A percentile compares a stretch with the other conserved stretches of the same genome.
phyloP scores from a whole-genome alignment of 257 asterid genomes.

The Lycium ferocissimum region DNA sequence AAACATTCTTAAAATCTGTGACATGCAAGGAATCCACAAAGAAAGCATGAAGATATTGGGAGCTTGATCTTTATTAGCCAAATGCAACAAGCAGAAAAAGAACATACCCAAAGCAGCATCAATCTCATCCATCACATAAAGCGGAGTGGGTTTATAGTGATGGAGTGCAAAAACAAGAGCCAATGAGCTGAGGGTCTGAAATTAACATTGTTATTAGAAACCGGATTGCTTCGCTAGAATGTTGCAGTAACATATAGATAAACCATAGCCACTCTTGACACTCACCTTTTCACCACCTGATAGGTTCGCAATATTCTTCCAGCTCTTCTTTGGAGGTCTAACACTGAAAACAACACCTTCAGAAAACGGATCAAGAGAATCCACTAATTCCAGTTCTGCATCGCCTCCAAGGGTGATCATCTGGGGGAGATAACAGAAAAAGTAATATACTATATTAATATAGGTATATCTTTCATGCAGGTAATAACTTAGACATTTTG shows the following conservation, averaged over 20 bases:
- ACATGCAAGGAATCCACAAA: background rate
- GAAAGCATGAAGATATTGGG: background rate
- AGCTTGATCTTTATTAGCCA: background rate
- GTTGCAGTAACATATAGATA: background rate
- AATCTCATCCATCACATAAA: slow-evolving; percentile 67
- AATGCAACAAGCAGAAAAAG: background rate
- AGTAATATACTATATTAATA: background rate
- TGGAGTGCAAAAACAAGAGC: slow-evolving; percentile 99
- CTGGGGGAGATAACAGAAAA: slow-evolving; percentile 44
- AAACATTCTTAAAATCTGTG: slow-evolving; percentile 95
- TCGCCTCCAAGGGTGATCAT: slow-evolving; percentile 99
- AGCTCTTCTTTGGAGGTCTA: slow-evolving; percentile 98
- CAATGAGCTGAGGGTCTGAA: slow-evolving; percentile 94
- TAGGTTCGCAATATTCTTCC: slow-evolving; percentile 97
- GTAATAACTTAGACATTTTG: background rate
- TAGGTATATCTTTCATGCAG: background rate
- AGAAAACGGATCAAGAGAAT: slow-evolving; percentile 97
- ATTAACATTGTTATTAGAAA: background rate
- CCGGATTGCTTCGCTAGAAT: background rate
- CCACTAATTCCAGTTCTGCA: slow-evolving; percentile 95
- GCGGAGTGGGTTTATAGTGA: slow-evolving; percentile 98
- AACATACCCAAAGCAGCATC: slow-evolving; percentile 93
- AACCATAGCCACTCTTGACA: background rate
- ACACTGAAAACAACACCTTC: slow-evolving; percentile 99
- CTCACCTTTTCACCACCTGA: slow-evolving; percentile 98